Conservation (phyloP, 495 filamentous ascomycete species). For the Tricharina praecox region DNA sequence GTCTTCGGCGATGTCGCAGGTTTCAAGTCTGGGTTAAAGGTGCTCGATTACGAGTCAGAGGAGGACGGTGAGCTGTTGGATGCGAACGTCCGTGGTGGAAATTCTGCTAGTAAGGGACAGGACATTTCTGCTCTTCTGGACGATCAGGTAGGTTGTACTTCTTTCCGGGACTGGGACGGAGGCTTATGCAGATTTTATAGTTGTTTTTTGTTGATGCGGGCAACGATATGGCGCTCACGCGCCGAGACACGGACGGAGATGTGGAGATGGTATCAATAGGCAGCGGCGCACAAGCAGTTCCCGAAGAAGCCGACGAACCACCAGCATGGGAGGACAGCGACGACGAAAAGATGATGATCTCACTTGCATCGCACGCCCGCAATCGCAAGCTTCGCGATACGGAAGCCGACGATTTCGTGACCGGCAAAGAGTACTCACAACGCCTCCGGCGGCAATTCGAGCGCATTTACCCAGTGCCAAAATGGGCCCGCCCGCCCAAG, state of each 20-base stretch:
- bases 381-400: conserved; percentile 64
- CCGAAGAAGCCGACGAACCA: conserved; percentile 28
- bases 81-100: conserved; percentile 2
- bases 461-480: conserved; percentile 59
- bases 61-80: conserved; percentile 25
- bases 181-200: conserved; percentile 6
- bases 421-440: conserved; percentile 65
- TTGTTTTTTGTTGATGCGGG: conserved; percentile 16
- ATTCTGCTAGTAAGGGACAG: conserved; percentile 1
- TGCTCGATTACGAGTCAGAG: conserved; percentile 13
- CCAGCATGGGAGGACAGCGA: conserved; percentile 90
- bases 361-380: conserved; percentile 52
- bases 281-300: conserved; percentile 2
- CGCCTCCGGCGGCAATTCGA: conserved; percentile 63
- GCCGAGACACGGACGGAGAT: conserved; percentile 1
- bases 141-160: conserved; percentile 16
- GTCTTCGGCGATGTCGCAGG: conserved; percentile 73
- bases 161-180: not conserved
- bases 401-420: conserved; percentile 72
- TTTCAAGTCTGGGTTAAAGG: conserved; percentile 53
- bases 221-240: conserved; percentile 1
- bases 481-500: conserved; percentile 47
- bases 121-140: conserved; percentile 20
- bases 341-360: conserved; percentile 72
- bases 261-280: not conserved